Evolutionary conservation across 176 grass and related monocot species (phyloP).

Genomic region (Aechmea fasciata): DNA sequence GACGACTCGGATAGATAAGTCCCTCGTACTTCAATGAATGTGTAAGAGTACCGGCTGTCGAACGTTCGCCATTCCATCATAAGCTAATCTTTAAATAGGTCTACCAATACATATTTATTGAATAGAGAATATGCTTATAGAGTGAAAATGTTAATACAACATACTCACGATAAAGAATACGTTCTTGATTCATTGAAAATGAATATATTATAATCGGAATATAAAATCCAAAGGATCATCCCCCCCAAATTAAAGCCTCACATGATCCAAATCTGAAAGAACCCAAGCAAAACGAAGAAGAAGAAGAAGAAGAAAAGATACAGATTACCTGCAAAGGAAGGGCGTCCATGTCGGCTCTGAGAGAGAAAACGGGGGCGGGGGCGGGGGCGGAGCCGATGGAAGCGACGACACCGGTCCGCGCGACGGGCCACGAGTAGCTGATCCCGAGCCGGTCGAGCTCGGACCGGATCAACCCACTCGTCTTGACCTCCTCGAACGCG

Average conservation of each 20-base stretch:
- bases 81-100: too few species aligned
- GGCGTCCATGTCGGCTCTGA: constrained; percentile 88
- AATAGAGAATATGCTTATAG: too few species aligned
- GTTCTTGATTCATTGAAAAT: too few species aligned
- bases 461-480: constrained; percentile 48
- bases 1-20: too few species aligned
- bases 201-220: too few species aligned
- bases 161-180: too few species aligned
- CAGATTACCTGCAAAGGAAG: constrained; percentile 55
- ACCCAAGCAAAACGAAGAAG: not conserved
- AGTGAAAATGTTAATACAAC: too few species aligned
- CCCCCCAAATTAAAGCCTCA: not conserved
- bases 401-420: constrained; percentile 54
- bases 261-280: not conserved
- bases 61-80: too few species aligned
- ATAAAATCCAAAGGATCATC: too few species aligned
- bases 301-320: not conserved
- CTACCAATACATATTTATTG: too few species aligned
- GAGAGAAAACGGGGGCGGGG: constrained; percentile 48
- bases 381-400: constrained; percentile 20
- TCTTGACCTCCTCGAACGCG: constrained; percentile 62
- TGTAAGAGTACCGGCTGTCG: too few species aligned
- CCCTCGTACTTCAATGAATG: too few species aligned
- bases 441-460: constrained; percentile 62
- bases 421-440: constrained; percentile 52